These are phyloP conservation scores for Hippophae tibetana DNA, from an alignment of 306 rosid species.

Conservation along the genomic window DNA sequence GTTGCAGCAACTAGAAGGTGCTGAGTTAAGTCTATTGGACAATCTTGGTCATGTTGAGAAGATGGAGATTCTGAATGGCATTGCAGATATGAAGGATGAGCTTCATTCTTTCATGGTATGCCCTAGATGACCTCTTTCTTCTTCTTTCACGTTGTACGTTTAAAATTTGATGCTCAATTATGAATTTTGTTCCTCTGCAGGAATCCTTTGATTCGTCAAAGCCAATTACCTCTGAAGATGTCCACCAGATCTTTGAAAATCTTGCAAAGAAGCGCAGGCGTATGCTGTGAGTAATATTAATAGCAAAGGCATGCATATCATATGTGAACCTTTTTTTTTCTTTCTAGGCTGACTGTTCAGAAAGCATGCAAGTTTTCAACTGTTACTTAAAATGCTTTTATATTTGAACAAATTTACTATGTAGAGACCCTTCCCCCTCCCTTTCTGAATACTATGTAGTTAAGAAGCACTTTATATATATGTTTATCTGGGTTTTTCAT, in stretches of 20 bases:
- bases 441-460: too few relatives aligned
- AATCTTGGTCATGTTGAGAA: conserved; percentile 89
- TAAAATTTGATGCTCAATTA: conserved; percentile 8
- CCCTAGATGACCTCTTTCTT: neutral
- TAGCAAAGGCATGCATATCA: conserved; percentile 12
- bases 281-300: conserved; percentile 34
- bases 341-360: conserved; percentile 17
- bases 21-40: conserved; percentile 52
- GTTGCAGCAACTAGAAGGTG: conserved; percentile 70
- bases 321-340: conserved; percentile 14
- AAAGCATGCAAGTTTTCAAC: conserved; percentile 19
- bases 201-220: conserved; percentile 78
- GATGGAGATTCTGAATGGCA: conserved; percentile 84
- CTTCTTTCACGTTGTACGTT: neutral
- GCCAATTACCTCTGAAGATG: conserved; percentile 77
- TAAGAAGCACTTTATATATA: too few relatives aligned
- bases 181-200: conserved; percentile 33
- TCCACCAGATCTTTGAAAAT: conserved; percentile 77
- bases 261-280: conserved; percentile 90
- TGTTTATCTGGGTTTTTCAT: too few relatives aligned
- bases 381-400: neutral
- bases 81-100: conserved; percentile 89
- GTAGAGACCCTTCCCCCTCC: too few relatives aligned
- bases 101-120: conserved; percentile 76
- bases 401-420: too few relatives aligned